phyloP scores from a whole-genome alignment of 208 protist genomes.

The Leishmania braziliensis region DNA sequence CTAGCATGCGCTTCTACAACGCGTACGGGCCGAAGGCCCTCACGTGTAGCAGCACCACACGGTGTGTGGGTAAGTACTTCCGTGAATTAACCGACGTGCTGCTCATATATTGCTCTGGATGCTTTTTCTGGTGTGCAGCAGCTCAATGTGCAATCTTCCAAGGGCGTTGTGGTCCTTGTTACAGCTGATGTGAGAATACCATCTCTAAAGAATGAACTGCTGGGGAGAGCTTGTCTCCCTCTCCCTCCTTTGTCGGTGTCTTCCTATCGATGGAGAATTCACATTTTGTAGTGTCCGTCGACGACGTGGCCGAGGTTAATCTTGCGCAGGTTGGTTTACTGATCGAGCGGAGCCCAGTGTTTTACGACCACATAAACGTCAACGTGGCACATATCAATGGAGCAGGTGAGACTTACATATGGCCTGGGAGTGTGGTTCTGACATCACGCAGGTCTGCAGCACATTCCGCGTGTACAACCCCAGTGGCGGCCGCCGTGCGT shows the following conservation, averaged over 20 bases:
- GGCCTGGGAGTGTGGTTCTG: conserved; percentile 20
- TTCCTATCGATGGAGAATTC: conserved; percentile 8
- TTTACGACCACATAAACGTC: conserved; percentile 12
- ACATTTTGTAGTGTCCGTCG: conserved; percentile 9
- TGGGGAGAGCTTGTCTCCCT: not conserved
- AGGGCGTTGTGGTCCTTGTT: not conserved
- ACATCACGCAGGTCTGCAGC: conserved; percentile 11
- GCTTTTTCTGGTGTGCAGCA: conserved; percentile 1
- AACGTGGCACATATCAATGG: conserved; percentile 1
- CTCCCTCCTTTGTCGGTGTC: not conserved
- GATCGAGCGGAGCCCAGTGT: not conserved
- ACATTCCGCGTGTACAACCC: conserved; percentile 8
- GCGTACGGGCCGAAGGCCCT: conserved; percentile 7
- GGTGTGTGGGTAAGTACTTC: conserved; percentile 10
- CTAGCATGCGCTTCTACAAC: conserved; percentile 22
- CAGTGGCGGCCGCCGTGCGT: conserved; percentile 6
- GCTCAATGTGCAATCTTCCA: not conserved
- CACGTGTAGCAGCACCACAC: conserved; percentile 16
- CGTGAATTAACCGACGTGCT: not conserved
- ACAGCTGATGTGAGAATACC: conserved; percentile 2
- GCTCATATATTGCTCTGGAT: conserved; percentile 4
- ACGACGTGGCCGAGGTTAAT: not conserved
- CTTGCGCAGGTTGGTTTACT: not conserved
- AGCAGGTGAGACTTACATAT: conserved; percentile 1
- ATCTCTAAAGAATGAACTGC: not conserved